Conservation (phyloP, 2,329 filamentous ascomycete genomes). For the Cladophialophora carrionii region DNA sequence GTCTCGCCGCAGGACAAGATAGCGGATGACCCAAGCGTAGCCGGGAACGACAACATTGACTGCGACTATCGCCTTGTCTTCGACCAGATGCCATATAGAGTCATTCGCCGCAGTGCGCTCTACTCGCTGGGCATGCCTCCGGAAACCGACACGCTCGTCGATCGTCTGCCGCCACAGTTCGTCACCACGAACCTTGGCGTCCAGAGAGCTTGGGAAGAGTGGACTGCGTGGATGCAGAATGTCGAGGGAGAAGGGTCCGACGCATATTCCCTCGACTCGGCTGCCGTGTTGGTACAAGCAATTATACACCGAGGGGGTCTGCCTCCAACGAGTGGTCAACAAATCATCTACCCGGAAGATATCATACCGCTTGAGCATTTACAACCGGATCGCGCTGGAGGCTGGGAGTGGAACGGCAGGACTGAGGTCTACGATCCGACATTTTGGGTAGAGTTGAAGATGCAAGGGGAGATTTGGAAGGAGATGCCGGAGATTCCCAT, state of each 20-base stretch:
- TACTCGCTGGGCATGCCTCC: background rate
- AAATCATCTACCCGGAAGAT: slow-evolving; percentile 28
- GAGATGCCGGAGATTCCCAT: slow-evolving; percentile 4
- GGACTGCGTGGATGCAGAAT: background rate
- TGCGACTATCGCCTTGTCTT: background rate
- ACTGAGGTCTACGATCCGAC: slow-evolving; percentile 11
- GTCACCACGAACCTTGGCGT: slow-evolving; percentile 24
- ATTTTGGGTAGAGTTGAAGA: slow-evolving; percentile 23
- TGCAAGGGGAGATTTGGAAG: slow-evolving; percentile 24
- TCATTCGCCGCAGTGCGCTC: slow-evolving; percentile 13
- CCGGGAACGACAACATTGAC: slow-evolving; percentile 3
- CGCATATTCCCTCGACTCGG: background rate
- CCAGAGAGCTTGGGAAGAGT: background rate
- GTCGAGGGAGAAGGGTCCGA: background rate
- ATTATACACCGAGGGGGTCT: background rate
- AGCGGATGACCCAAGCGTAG: background rate
- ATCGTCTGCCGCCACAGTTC: background rate
- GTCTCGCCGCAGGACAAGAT: background rate
- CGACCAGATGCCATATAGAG: slow-evolving; percentile 23
- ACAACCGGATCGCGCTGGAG: background rate
- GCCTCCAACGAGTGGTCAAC: background rate
- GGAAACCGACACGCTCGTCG: slow-evolving; percentile 1
- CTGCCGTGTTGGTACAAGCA: too few relatives aligned
- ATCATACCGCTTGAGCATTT: slow-evolving; percentile 17
- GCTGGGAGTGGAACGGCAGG: background rate